These are phyloP conservation scores for Albizia julibrissin DNA, from an alignment of 306 rosid genomes.

Conservation along the genomic window DNA sequence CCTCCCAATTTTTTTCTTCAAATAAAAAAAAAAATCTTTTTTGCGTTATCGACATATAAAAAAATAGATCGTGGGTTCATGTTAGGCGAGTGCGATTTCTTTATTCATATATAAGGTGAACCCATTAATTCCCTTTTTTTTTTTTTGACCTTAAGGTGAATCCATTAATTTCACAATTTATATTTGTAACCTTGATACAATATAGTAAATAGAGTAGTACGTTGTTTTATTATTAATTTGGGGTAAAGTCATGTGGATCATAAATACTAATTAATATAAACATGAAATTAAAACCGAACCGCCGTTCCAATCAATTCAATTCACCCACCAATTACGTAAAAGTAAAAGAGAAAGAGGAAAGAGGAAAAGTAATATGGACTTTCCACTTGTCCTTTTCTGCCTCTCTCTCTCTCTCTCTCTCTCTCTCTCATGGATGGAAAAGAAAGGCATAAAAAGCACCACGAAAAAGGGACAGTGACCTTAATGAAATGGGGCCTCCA, in stretches of 20 bases:
- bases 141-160: background rate
- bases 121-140: too few relatives aligned
- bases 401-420: background rate
- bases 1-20: background rate
- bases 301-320: background rate
- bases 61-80: background rate
- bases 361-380: slow-evolving; percentile 27
- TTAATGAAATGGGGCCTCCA: slow-evolving; percentile 43
- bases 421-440: slow-evolving; percentile 28
- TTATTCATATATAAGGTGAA: too few relatives aligned
- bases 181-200: background rate
- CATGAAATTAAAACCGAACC: background rate
- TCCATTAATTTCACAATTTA: background rate
- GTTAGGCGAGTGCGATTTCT: background rate
- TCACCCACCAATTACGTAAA: slow-evolving; percentile 20
- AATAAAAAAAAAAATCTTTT: background rate
- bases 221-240: background rate
- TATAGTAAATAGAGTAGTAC: too few relatives aligned
- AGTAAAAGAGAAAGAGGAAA: background rate
- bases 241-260: background rate
- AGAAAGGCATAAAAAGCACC: slow-evolving; percentile 34
- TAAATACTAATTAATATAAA: too few relatives aligned
- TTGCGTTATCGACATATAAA: background rate
- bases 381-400: slow-evolving; percentile 35
- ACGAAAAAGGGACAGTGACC: slow-evolving; percentile 35